Evolutionary conservation across 1,139 yeast genomes (phyloP), one percentile per base, ranked within the genome.

Genomic region (Saccharomyces pastorianus): DNA sequence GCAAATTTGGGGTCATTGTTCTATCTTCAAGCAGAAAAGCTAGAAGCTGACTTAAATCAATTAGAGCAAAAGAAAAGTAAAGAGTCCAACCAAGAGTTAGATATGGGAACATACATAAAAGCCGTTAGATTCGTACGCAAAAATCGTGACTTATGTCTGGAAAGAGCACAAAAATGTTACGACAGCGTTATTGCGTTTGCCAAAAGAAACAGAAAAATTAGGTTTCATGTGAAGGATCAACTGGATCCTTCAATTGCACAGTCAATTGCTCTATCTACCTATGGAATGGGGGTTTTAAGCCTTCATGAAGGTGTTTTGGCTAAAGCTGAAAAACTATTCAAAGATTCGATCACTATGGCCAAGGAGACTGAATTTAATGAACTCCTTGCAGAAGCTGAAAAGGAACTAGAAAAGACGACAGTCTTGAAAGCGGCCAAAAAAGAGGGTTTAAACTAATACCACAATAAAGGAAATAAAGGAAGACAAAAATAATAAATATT

Each of bases 281-380:
- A 88, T 65, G 95, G 96, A 0, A 74, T 88, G 46, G 98, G 96
- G 0, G 95, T 90, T 4, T 78, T 88, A 14, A 78, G 82, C 51
- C 70, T 87, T 23, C 90, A 88, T 64, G 63, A 76, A 26, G 69
- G 70, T 2, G 55, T 57, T 4, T 49, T 62, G 3, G 58, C 60
- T 1, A 73, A 76, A 58, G 90, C 96, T 0, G 82, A 81, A 59
- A 75, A 83, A 41, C 71, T 80, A 34, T 73, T 90, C 49, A 74
- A 86, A 23, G 93, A 86, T 66, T 82, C 96, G 0, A 76, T 90
- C 48, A 77, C 84, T 17, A 73, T 90, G 58, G 90, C 95, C 1
- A 79, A 79, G 61, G 83, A 83, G n/a, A 78, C 88, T 59, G 85
- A 84, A 23, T 83, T 86, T 64, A 74, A 74, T 20, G 88, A 84